Evolutionary conservation across 2,329 filamentous ascomycete genomes (phyloP).

Genomic region (Domatiomyces catenatus): DNA sequence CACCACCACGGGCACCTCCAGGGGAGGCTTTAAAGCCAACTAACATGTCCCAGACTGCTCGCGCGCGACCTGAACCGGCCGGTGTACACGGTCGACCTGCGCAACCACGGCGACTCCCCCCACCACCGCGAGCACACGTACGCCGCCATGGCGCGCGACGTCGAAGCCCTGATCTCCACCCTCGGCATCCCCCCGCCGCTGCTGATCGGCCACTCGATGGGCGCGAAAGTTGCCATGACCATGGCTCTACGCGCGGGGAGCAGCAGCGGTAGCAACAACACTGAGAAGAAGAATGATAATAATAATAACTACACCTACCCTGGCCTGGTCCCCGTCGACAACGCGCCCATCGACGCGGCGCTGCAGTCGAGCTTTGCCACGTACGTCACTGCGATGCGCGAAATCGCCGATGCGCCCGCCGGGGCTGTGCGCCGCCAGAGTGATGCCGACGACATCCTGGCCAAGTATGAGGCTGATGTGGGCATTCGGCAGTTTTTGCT

Average conservation of each 20-base stretch:
- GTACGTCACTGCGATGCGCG: constrained; percentile 73
- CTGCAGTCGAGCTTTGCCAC: constrained; percentile 59
- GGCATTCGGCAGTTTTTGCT: constrained; percentile 81
- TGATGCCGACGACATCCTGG: constrained; percentile 13
- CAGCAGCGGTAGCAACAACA: constrained; percentile 19
- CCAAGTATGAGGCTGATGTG: constrained; percentile 36
- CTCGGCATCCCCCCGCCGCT: constrained; percentile 54
- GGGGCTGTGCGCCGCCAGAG: constrained; percentile 9
- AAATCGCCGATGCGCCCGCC: constrained; percentile 43
- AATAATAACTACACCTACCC: no score
- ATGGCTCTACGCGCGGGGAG: constrained; percentile 47
- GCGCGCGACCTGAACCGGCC: constrained; percentile 65
- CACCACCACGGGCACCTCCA: constrained; percentile 8
- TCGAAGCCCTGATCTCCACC: constrained; percentile 59
- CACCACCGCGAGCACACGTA: constrained; percentile 69
- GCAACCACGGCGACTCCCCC: constrained; percentile 85
- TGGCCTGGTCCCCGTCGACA: constrained; percentile 73
- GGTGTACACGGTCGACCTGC: constrained; percentile 73
- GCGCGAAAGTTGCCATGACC: constrained; percentile 84
- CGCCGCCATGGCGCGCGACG: constrained; percentile 63
- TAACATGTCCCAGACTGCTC: constrained; percentile 44
- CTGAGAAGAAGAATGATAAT: no score
- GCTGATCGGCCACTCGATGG: constrained; percentile 92
- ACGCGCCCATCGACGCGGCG: constrained; percentile 69
- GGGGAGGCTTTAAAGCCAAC: not conserved